phyloP scores from a whole-genome alignment of 768 basidiomycete genomes.

The Psilocybe cubensis region DNA sequence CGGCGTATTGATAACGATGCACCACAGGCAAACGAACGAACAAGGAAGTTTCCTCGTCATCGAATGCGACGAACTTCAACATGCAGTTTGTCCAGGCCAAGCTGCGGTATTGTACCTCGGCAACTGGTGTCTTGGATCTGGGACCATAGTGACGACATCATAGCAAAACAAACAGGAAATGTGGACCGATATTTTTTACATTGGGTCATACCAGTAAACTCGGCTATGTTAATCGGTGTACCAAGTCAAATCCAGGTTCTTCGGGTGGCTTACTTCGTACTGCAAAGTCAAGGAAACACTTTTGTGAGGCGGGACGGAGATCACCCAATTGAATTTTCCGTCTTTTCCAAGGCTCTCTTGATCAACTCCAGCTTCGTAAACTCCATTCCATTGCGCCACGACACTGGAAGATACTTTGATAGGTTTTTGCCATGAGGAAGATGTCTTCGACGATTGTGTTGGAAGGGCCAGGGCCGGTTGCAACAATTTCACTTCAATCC shows the following conservation, averaged over 20 bases:
- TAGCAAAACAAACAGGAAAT: conserved; percentile 16
- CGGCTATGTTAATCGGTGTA: neutral
- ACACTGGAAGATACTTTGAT: neutral
- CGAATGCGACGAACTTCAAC: conserved; percentile 59
- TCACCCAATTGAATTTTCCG: neutral
- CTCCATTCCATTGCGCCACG: neutral
- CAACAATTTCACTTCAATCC: conserved; percentile 44
- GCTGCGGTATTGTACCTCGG: conserved; percentile 74
- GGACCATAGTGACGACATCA: conserved; percentile 50
- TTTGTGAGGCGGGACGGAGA: neutral
- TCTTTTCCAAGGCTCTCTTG: neutral
- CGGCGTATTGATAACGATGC: too few species aligned
- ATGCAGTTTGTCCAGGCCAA: conserved; percentile 81
- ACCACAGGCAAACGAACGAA: conserved; percentile 20
- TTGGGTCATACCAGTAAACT: neutral
- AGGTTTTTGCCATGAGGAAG: neutral
- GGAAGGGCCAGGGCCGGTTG: conserved; percentile 19
- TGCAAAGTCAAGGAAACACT: neutral
- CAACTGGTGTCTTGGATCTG: conserved; percentile 85
- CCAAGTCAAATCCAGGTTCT: neutral
- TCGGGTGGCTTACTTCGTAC: neutral
- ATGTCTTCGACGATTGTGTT: neutral
- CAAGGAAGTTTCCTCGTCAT: conserved; percentile 40
- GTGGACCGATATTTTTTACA: neutral
- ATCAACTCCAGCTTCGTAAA: neutral